A percentile compares a stretch with the other conserved stretches of the same genome.
phyloP scores from a whole-genome alignment of 1,139 yeast species.

The Candida labiduridarum region DNA sequence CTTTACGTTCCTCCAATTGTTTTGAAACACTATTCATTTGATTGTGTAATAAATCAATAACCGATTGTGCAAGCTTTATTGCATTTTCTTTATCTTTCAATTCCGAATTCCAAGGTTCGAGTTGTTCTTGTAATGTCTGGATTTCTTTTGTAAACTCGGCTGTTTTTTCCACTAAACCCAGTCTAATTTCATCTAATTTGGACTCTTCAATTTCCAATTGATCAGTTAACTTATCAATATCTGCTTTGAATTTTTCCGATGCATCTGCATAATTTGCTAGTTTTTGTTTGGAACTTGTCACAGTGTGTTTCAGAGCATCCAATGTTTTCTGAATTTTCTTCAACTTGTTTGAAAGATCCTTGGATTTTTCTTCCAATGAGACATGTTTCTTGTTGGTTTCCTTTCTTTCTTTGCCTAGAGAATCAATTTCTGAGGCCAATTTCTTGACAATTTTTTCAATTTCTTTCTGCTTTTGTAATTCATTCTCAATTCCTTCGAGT shows the following conservation, averaged over 20 bases:
- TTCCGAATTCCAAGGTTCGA: slow-evolving; percentile 84
- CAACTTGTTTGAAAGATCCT: slow-evolving; percentile 60
- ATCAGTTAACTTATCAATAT: slow-evolving; percentile 47
- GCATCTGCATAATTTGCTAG: slow-evolving; percentile 49
- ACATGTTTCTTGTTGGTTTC: slow-evolving; percentile 55
- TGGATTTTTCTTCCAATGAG: slow-evolving; percentile 72
- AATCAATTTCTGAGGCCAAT: slow-evolving; percentile 33
- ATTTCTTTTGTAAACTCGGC: slow-evolving; percentile 64
- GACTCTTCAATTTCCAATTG: slow-evolving; percentile 56
- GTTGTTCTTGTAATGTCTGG: slow-evolving; percentile 59
- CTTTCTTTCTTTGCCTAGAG: slow-evolving; percentile 20
- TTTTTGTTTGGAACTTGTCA: slow-evolving; percentile 49
- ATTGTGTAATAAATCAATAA: slow-evolving; percentile 59
- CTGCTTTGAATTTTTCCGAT: slow-evolving; percentile 38
- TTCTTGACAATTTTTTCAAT: slow-evolving; percentile 32
- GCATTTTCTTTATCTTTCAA: slow-evolving; percentile 68
- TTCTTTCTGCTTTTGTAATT: slow-evolving; percentile 27
- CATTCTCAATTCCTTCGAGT: slow-evolving; percentile 39
- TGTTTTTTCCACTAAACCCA: slow-evolving; percentile 73
- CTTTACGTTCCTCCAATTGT: slow-evolving; percentile 51
- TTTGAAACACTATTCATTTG: slow-evolving; percentile 46
- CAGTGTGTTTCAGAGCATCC: slow-evolving; percentile 34
- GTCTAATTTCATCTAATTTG: slow-evolving; percentile 62
- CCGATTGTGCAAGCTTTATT: slow-evolving; percentile 65
- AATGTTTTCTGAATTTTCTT: slow-evolving; percentile 62